Evolutionary conservation across 2,329 filamentous ascomycete species (phyloP).

Genomic region (Nothomitra cinnamomea): DNA sequence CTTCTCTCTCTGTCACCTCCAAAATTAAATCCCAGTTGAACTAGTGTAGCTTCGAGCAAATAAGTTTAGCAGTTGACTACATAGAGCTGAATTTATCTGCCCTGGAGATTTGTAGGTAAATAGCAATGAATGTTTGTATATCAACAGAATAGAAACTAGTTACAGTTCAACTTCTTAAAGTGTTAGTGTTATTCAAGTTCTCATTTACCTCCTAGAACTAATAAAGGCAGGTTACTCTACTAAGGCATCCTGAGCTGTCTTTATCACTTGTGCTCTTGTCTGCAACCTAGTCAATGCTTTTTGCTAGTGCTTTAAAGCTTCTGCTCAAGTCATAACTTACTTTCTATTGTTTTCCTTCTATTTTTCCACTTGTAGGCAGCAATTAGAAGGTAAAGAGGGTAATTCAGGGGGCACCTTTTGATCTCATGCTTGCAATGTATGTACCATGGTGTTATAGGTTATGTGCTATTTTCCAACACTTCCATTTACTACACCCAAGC

Average conservation of each 20-base stretch:
- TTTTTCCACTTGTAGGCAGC: neutral
- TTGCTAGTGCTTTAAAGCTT: neutral
- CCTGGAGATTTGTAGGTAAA: too few relatives aligned
- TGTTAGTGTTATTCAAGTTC: too few relatives aligned
- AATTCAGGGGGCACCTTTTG: neutral
- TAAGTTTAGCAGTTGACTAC: neutral
- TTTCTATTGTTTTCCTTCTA: neutral
- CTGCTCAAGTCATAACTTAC: neutral
- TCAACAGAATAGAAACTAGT: neutral
- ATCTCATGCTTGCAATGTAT: too few relatives aligned
- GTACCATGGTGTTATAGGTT: too few relatives aligned
- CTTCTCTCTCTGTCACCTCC: too few relatives aligned
- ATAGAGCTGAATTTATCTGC: neutral
- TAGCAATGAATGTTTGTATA: too few relatives aligned
- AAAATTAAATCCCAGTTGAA: too few relatives aligned
- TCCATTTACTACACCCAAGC: too few relatives aligned
- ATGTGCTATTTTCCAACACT: too few relatives aligned
- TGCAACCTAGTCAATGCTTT: neutral
- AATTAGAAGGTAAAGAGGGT: neutral
- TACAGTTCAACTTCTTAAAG: neutral
- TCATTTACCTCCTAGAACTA: too few relatives aligned
- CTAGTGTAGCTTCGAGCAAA: neutral
- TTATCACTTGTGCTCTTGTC: neutral
- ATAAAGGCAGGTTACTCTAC: neutral
- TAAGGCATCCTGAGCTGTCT: neutral